Base-by-base conservation (phyloP, 164 flowering plant species). In the Umbilicus rupestris region DNA sequence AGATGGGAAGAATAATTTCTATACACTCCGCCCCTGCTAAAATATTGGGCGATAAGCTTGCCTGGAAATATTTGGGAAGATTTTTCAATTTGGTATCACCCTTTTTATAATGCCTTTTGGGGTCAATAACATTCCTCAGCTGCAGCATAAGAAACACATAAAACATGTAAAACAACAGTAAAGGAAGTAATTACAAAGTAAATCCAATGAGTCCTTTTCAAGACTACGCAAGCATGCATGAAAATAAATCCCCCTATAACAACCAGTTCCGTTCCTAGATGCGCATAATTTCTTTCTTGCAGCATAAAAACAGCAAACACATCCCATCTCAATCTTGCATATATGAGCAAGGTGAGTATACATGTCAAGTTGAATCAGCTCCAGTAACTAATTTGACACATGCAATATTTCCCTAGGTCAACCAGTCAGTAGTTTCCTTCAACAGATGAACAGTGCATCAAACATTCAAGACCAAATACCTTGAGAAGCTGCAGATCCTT, bases 61-160 rank as follows among this genome's bases (percentile, higher is more conserved):
- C 98, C 86, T 92, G 97, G 77, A 90, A 88, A 80, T 90, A 87
- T 74, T 92, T 90, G 71, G 96, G 92, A 5, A 85, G 77, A 17
- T 78, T 59, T 72, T 85, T 86, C 16, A 85, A 82, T 64, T 83
- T 88, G 30, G 78, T 72, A 70, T 82, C 87, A 57, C 87, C 82
- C 83, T 86, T 90, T 78, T 92, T 92, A 78, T 92, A 87, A 73
- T 87, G 94, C 77, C 97, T 83, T 78, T 92, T 92, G 33, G 98
- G 97, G 80, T 92, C 96, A 17, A 92, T 65, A 57, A 65, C 95
- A 78, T 69, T 72, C 75, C 92, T 83, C 76, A 89, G 68, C 94
- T 89, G 85, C 69, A 75, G 65, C 12, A 31, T 64, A 31, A 74
- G 47, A 28, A 60, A 7, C 44, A 45, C 28, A 22, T 1, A 46